These are phyloP conservation scores for Rubia tinctorum DNA, from an alignment of 305 asterid genomes.

Conservation along the genomic window DNA sequence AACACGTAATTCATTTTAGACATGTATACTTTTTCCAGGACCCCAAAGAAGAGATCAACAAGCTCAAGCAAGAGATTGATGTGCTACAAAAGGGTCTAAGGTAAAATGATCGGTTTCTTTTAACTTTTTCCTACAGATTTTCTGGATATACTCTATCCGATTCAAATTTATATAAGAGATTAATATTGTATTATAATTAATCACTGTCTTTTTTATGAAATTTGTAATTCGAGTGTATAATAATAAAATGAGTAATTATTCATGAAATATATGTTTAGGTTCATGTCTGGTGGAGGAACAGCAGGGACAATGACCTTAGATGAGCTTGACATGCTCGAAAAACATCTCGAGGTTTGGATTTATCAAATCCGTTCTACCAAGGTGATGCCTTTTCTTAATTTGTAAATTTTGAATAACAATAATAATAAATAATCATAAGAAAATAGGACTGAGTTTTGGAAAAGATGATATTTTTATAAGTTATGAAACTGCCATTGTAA, in stretches of 20 bases:
- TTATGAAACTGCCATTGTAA: too few species aligned
- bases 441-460: too few species aligned
- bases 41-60: constrained; percentile 62
- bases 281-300: constrained; percentile 65
- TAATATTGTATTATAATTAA: too few species aligned
- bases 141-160: background rate
- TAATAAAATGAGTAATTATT: background rate
- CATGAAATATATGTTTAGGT: constrained; percentile 33
- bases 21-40: constrained; percentile 34
- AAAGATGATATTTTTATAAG: too few species aligned
- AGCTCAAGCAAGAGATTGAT: constrained; percentile 82
- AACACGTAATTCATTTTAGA: too few species aligned
- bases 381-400: constrained; percentile 32
- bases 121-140: background rate
- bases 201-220: too few species aligned
- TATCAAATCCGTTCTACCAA: constrained; percentile 74
- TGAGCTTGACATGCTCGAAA: constrained; percentile 64
- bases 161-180: too few species aligned
- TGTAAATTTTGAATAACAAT: background rate
- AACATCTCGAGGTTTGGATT: constrained; percentile 72
- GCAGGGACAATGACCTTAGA: constrained; percentile 54
- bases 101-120: constrained; percentile 23
- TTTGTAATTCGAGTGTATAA: too few species aligned
- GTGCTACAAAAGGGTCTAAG: constrained; percentile 77
- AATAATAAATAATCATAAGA: too few species aligned